phyloP scores from a whole-genome alignment of 352 stramenopile genomes.

The Phytopythium aichiense region DNA sequence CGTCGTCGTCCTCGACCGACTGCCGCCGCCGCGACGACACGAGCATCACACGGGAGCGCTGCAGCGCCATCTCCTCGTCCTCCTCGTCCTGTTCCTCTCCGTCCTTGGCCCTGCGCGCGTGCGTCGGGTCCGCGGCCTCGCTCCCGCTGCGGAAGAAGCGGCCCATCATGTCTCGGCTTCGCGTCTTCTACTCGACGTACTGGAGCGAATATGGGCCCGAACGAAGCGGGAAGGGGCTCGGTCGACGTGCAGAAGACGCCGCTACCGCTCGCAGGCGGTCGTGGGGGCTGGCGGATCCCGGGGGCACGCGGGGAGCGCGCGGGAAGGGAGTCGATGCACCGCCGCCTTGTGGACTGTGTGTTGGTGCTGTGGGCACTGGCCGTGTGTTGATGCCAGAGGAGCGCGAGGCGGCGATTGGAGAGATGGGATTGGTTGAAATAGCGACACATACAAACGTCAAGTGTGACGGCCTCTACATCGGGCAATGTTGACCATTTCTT shows the following conservation, averaged over 20 bases:
- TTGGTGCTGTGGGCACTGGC: too few species aligned
- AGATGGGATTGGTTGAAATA: too few species aligned
- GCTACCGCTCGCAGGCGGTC: background rate
- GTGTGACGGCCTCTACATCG: too few species aligned
- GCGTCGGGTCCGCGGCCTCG: background rate
- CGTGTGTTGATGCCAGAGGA: too few species aligned
- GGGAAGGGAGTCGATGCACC: background rate
- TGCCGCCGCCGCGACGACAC: constrained; percentile 38
- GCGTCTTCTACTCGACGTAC: background rate
- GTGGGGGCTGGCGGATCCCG: background rate
- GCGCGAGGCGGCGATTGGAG: too few species aligned
- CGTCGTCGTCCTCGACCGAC: constrained; percentile 25
- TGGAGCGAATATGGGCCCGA: background rate
- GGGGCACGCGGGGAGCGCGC: background rate
- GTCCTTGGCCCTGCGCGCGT: background rate
- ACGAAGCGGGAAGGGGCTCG: background rate
- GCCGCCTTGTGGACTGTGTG: too few species aligned
- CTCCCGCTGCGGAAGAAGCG: constrained; percentile 1
- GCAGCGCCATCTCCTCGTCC: constrained; percentile 10
- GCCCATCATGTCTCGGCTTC: background rate
- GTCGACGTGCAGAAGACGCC: background rate
- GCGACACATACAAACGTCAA: too few species aligned
- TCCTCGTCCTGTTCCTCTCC: constrained; percentile 10
- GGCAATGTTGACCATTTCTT: too few species aligned
- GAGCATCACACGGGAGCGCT: constrained; percentile 43